Base-by-base conservation (phyloP, 768 basidiomycete species). In the Lenzites betulinus region DNA sequence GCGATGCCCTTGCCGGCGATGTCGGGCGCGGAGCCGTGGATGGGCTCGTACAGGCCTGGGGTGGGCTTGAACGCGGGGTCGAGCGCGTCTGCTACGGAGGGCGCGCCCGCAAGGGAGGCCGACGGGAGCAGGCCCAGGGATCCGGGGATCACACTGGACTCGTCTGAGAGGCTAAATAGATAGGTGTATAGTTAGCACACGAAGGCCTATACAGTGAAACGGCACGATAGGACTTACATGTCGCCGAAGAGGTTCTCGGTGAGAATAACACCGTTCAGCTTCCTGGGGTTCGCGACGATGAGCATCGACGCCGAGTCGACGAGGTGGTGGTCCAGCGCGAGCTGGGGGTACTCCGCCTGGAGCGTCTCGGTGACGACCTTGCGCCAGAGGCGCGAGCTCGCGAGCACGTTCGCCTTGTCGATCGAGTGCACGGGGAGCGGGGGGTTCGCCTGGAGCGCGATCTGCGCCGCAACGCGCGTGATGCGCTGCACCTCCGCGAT, bases 391-490 rank as follows among this genome's bases (percentile, higher is more conserved):
- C 97, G 80, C 36, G 93, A 96, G 70, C 86, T 92, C 23, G 97
- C 97, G 56, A 99, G 86, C 22, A 99, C 97, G 75, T 99, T 99
- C 54, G 97, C 97, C 77, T 99, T 99, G 81, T 99, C 97, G 73
- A 99, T 81, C 0, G 94, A 96, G 75, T 93, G 92, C 59, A 99
- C 88, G 22, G 86, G 81, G 48, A 96, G 81, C 20, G 95, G 94
- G 4, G 97, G 97, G 70, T 90, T 81, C 5, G 85, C 76, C 23
- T 88, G 79, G 51, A 94, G 75, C 20, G 97, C 95, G 66, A 98
- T 91, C 74, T 93, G 90, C 38, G 92, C 95, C 12, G 96, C 97
- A 43, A 98, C 95, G 18, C 94, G 87, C 2, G 96, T 95, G 66
- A 99, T 98, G 46, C 97, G 85, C 75, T 95, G 82, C 43, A 99